Evolutionary conservation across 306 rosid species (phyloP).

Genomic region (Cicer chorassanicum): DNA sequence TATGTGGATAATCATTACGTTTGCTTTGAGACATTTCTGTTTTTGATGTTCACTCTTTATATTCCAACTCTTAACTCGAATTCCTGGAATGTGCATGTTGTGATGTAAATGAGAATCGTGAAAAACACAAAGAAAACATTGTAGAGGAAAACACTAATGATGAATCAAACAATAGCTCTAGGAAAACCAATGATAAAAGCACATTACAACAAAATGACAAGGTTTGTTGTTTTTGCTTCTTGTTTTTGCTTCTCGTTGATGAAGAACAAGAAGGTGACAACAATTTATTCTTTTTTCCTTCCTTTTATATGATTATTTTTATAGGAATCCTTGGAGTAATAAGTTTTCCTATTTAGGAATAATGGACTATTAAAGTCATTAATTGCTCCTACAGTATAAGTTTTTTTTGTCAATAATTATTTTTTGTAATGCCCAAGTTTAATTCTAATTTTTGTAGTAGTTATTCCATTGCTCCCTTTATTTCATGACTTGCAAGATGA

Average conservation of each 20-base stretch:
- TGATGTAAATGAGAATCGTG: too few species aligned
- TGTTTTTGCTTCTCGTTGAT: slow-evolving; percentile 48
- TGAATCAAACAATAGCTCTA: too few species aligned
- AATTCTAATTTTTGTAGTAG: neutral
- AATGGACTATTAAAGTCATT: slow-evolving; percentile 8
- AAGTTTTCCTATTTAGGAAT: neutral
- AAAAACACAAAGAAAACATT: too few species aligned
- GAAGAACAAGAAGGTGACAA: slow-evolving; percentile 86
- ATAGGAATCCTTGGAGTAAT: slow-evolving; percentile 20
- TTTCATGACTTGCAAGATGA: slow-evolving; percentile 25
- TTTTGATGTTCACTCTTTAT: too few species aligned
- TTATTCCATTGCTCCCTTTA: neutral
- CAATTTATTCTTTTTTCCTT: neutral
- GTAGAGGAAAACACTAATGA: too few species aligned
- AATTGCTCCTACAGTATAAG: slow-evolving; percentile 16
- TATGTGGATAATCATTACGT: neutral
- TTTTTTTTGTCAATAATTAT: neutral
- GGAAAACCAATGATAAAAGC: too few species aligned
- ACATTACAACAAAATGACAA: too few species aligned
- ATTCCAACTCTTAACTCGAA: too few species aligned
- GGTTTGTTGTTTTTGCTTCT: too few species aligned
- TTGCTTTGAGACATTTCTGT: neutral
- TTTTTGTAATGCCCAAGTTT: neutral
- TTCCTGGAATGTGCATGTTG: too few species aligned
- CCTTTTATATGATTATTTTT: neutral